Conservation (phyloP, 768 basidiomycete species). For the Dioszegia crocea region DNA sequence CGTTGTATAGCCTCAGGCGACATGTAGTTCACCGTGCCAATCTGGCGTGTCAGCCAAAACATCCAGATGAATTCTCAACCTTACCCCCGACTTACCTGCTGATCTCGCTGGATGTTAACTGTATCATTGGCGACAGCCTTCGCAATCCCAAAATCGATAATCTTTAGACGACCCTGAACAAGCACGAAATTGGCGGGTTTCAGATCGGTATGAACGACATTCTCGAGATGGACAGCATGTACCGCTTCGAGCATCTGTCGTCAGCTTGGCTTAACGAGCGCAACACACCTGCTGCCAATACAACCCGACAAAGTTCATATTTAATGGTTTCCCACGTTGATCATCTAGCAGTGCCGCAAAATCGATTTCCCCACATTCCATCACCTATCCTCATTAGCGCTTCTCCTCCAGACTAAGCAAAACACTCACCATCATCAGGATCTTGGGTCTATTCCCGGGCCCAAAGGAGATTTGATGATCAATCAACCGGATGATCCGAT, state of each 20-base stretch:
- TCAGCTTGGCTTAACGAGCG: background rate
- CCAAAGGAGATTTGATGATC: conserved; percentile 87
- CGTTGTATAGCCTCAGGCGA: conserved; percentile 90
- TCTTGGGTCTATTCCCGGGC: conserved; percentile 54
- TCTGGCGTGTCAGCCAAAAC: conserved; percentile 53
- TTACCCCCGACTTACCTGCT: conserved; percentile 61
- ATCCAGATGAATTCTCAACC: background rate
- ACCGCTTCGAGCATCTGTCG: conserved; percentile 93
- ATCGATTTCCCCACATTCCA: conserved; percentile 97
- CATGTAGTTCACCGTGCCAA: conserved; percentile 98
- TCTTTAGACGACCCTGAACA: conserved; percentile 87
- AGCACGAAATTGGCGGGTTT: conserved; percentile 99
- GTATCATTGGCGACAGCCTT: conserved; percentile 98
- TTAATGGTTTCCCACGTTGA: conserved; percentile 74
- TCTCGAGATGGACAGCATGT: conserved; percentile 96
- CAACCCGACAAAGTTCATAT: conserved; percentile 90
- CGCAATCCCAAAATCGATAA: conserved; percentile 99
- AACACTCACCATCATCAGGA: conserved; percentile 59
- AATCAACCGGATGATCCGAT: conserved; percentile 81
- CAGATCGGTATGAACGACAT: conserved; percentile 96
- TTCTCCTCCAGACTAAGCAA: background rate
- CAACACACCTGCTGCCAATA: conserved; percentile 89
- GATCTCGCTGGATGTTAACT: conserved; percentile 94
- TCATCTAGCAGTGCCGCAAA: conserved; percentile 77
- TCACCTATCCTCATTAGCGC: conserved; percentile 56